Conservation (phyloP, 768 basidiomycete genomes). For the Boletellus emodensis region DNA sequence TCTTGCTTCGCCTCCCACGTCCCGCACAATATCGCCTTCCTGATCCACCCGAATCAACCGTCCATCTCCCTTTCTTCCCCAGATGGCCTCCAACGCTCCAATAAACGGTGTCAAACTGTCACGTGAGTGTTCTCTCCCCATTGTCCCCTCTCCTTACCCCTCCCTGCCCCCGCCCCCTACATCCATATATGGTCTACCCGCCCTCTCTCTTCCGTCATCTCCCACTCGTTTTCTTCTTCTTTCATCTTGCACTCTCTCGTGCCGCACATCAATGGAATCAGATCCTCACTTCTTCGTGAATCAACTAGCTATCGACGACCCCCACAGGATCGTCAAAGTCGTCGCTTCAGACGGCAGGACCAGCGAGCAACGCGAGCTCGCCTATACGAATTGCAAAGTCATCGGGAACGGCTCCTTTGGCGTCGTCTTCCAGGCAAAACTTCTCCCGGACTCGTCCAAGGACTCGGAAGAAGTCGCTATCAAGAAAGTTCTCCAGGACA, state of each 20-base stretch:
- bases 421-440: conserved; percentile 95
- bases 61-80: conserved; percentile 13
- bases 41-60: conserved; percentile 12
- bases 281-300: conserved; percentile 22
- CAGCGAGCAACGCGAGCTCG: conserved; percentile 80
- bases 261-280: conserved; percentile 24
- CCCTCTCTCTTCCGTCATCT: conserved; percentile 22
- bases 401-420: conserved; percentile 99
- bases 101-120: conserved; percentile 88
- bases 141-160: conserved; percentile 14
- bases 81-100: conserved; percentile 73
- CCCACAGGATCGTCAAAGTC: conserved; percentile 94
- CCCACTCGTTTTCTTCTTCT: conserved; percentile 36
- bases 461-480: conserved; percentile 90
- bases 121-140: conserved; percentile 48
- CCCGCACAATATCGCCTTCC: conserved; percentile 10
- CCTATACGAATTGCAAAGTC: conserved; percentile 97
- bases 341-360: conserved; percentile 93
- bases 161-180: conserved; percentile 12
- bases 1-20: neutral
- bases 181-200: conserved; percentile 30
- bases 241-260: conserved; percentile 23
- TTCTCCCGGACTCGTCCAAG: conserved; percentile 59
- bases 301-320: conserved; percentile 81
- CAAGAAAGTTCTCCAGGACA: conserved; percentile 99